Base-by-base conservation (phyloP, 352 stramenopile species). In the Globisporangium uncinulatum region DNA sequence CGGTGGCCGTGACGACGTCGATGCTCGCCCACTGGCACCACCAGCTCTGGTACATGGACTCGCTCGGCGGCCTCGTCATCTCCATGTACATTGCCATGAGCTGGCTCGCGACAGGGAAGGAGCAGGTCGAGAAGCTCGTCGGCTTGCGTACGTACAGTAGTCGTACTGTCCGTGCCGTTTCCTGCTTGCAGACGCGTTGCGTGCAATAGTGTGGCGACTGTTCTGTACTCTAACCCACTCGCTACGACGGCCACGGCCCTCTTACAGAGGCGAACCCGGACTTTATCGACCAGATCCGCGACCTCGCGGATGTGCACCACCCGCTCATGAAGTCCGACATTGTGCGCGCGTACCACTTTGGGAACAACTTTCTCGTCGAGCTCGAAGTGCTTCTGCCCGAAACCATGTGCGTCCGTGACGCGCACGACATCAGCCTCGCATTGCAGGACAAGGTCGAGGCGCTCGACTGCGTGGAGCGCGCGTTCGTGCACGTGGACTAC, bases 401-500 rank as follows among this genome's bases (percentile, higher is more conserved):
- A 51, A 75, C 87, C 21, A 98, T 97, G 68, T 84, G 86, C 20
- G 77, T 99, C 13, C 84, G 86, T 54, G 92, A 98, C 46, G 89
- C 86, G 37, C 96, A 99, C 74, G 96, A 99, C 70, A 96, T 98
- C 57, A 97, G 93, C 49, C 87, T 98, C 57, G 94, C 94, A 56
- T 79, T 99, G 49, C 95, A 99, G 66, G 87, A 97, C 63, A 96
- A 98, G 66, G 93, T 99, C 65, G 96, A 99, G 69, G 83, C 74
- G 43, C 68, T 97, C n/a, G 89, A 97, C 61, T 88, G 95, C 65
- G 96, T 99, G 13, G 96, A 99, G 77, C 87, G 96, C 45, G 96
- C 94, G 50, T 99, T 99, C 74, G 96, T 99, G 46, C 96, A 99
- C 65, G 96, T 99, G 51, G 96, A 99, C 79, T 99, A 98, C 65